Evolutionary conservation across 1,139 yeast species (phyloP), one percentile per base, ranked within the genome.

Genomic region (Kluyveromyces sp.): DNA sequence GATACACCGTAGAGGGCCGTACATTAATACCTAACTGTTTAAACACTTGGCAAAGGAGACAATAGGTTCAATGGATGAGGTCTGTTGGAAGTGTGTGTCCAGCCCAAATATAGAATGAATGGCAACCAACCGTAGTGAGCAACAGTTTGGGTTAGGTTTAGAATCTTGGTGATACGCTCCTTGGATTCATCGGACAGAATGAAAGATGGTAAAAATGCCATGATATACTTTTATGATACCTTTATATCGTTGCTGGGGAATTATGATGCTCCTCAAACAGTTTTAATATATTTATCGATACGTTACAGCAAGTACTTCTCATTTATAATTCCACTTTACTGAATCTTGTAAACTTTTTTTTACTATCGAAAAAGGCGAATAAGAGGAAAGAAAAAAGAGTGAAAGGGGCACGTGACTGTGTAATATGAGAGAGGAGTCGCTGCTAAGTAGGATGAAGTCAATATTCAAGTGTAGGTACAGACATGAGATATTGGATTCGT

Each of bases 71-170:
- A 75, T 63, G 89, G 72, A 55, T 82, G 81, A 54, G 97, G 97
- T 70, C 83, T 86, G 68, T 83, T 85, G 49, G 88, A 76, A 53
- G 94, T 80, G 58, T 86, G 81, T 51, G 86, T 74, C 96, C 96
- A 90, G 39, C 96, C 97, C 63, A 92, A 74, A 73, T 92, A 92
- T 62, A 92, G 74, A 55, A 92, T 83, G 64, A 92, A 85, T 50
- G 98, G 98, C 60, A 92, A 83, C 86, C 95, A 92, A 39, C 97
- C 97, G 69, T 89, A 92, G 71, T 92, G 97, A 50, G 92, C 86
- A 61, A 86, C 77, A 48, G 87, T 84, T 68, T 88, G 86, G 55
- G 96, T 83, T 60, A 88, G 75, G 59, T 86, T 95, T 59, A 89
- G 72, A 54, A 89, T 72, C 68, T 83, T 87, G 67, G 82, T 69